Percentiles rank a stretch among this genome's conserved stretches.
phyloP scores from a whole-genome alignment of 2,329 filamentous ascomycete species.

The Pseudogymnoascus sp. region DNA sequence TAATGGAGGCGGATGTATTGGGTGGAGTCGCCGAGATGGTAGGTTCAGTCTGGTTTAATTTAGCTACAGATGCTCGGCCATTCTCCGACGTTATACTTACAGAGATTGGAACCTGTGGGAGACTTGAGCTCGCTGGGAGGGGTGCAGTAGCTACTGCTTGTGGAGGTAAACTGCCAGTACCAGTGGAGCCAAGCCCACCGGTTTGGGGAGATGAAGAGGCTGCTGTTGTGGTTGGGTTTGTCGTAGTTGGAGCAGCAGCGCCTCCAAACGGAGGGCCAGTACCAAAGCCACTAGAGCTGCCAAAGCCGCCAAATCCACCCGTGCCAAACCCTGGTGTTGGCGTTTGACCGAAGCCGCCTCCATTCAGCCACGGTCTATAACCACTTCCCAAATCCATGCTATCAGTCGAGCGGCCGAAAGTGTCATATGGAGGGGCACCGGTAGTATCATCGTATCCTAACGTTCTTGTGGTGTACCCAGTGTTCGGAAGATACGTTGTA shows the following conservation, averaged over 20 bases:
- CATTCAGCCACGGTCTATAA: neutral
- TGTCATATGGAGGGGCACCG: neutral
- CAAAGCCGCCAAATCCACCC: neutral
- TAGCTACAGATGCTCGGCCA: neutral
- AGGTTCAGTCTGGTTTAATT: neutral
- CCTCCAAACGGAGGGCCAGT: too few relatives aligned
- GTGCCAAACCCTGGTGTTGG: neutral
- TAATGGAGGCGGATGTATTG: neutral
- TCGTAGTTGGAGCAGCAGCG: neutral
- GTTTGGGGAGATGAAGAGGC: neutral
- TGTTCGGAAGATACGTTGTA: neutral
- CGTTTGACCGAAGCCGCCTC: neutral
- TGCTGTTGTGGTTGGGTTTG: neutral
- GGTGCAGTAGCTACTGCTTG: neutral
- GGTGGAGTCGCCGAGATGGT: neutral
- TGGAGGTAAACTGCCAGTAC: neutral
- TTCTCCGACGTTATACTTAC: neutral
- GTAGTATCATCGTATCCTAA: neutral
- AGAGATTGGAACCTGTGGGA: neutral
- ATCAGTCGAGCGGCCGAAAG: neutral
- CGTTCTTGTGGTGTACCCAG: neutral
- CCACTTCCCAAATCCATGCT: neutral
- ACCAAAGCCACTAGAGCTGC: neutral
- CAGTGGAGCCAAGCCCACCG: neutral
- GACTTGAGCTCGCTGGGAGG: neutral